phyloP scores from a whole-genome alignment of 345 rosid genomes.

The Rhodamnia rubescens region DNA sequence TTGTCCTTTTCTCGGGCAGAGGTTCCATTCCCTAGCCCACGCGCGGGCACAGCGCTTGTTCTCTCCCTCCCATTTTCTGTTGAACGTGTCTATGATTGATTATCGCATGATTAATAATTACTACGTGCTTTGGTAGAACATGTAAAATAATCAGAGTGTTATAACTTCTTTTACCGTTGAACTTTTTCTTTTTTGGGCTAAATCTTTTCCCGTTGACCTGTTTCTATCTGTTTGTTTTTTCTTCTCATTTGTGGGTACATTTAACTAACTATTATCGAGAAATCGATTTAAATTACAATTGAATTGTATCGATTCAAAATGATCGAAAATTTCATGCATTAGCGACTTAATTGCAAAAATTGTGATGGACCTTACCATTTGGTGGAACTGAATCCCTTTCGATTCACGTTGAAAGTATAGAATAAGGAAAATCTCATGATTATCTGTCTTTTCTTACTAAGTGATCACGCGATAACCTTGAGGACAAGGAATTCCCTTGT shows the following conservation, averaged over 20 bases:
- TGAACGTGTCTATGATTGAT: not conserved
- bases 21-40: not conserved
- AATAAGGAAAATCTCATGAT: not conserved
- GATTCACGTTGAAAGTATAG: not conserved
- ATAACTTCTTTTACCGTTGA: not conserved
- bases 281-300: rapidly evolving
- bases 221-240: not conserved
- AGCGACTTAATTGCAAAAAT: not conserved
- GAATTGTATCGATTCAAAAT: not conserved
- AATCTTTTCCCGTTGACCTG: not conserved
- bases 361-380: rapidly evolving
- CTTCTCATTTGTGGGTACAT: not conserved
- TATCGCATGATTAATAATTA: not conserved
- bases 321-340: not conserved
- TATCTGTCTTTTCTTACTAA: not conserved
- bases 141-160: not conserved
- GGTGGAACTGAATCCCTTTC: not conserved
- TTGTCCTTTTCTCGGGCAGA: not conserved
- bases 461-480: rapidly evolving
- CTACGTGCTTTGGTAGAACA: not conserved
- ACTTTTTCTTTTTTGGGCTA: no score
- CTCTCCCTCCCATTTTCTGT: not conserved
- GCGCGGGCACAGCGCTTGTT: not conserved
- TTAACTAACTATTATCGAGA: rapidly evolving
- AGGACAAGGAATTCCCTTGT: rapidly evolving